Conservation (phyloP, 768 basidiomycete genomes). For the Lyophyllum semitale region DNA sequence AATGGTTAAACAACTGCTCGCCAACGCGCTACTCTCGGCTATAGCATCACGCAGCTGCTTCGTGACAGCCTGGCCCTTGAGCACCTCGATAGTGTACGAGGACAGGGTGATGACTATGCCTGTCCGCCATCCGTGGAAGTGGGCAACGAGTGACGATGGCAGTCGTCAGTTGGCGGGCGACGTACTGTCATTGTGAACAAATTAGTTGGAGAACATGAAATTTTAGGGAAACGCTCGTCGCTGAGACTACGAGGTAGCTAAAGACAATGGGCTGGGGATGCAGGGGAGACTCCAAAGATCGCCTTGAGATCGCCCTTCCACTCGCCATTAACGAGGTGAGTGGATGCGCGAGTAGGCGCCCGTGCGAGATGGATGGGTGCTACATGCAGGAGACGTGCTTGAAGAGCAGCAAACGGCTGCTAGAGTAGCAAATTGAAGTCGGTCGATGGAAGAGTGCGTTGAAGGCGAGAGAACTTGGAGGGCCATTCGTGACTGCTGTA, state of each 20-base stretch:
- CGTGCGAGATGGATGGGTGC: too few species aligned
- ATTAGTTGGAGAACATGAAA: slow-evolving; percentile 9
- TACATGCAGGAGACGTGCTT: too few species aligned
- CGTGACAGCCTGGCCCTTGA: slow-evolving; percentile 95
- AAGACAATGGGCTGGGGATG: slow-evolving; percentile 97
- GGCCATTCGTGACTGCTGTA: too few species aligned
- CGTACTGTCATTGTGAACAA: slow-evolving; percentile 66
- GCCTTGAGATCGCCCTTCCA: slow-evolving; percentile 98
- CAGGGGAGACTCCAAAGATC: slow-evolving; percentile 99
- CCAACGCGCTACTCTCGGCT: slow-evolving; percentile 90
- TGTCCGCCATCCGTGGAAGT: slow-evolving; percentile 99
- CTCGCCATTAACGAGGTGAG: too few species aligned
- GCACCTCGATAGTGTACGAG: slow-evolving; percentile 95
- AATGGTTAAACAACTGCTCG: slow-evolving; percentile 89
- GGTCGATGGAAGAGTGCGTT: too few species aligned
- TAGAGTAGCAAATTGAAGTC: too few species aligned
- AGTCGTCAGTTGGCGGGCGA: slow-evolving; percentile 73
- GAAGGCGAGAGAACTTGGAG: too few species aligned
- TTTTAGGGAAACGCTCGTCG: slow-evolving; percentile 60
- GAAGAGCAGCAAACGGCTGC: too few species aligned
- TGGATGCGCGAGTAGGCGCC: too few species aligned
- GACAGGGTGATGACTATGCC: slow-evolving; percentile 94
- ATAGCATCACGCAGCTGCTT: slow-evolving; percentile 96
- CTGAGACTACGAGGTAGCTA: slow-evolving; percentile 98
- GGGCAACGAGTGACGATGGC: slow-evolving; percentile 95